Percentiles rank a stretch among this genome's conserved stretches.
Evolutionary conservation across 2,329 filamentous ascomycete species (phyloP).

Genomic region (Didymosphaeria variabile): DNA sequence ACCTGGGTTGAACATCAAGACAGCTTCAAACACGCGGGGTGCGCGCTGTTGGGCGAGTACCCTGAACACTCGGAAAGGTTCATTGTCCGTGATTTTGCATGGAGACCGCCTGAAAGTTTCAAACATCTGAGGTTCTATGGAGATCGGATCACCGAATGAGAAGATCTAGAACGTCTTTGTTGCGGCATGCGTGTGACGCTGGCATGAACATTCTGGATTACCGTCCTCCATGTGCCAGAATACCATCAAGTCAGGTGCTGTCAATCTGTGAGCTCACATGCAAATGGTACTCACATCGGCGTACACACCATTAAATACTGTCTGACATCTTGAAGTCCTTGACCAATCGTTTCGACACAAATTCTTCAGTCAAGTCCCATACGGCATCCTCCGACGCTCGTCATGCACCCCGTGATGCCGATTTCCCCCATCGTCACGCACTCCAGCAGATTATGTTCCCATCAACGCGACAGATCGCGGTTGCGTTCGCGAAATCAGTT

Average conservation of each 20-base stretch:
- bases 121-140: neutral
- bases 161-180: neutral
- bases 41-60: neutral
- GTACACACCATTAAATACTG: neutral
- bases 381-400: neutral
- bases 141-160: neutral
- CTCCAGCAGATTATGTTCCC: neutral
- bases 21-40: slow-evolving; percentile 5
- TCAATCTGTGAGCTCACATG: neutral
- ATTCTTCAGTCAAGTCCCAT: neutral
- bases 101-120: neutral
- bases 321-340: neutral
- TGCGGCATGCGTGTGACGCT: neutral
- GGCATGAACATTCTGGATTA: neutral
- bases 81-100: neutral
- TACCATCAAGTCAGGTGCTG: neutral
- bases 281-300: neutral
- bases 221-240: neutral
- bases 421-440: neutral
- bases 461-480: neutral
- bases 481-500: neutral
- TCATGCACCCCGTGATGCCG: neutral
- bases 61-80: neutral
- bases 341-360: neutral
- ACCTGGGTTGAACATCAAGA: neutral